Conservation (phyloP, 164 flowering plant species). For the Chimonanthus praecox region DNA sequence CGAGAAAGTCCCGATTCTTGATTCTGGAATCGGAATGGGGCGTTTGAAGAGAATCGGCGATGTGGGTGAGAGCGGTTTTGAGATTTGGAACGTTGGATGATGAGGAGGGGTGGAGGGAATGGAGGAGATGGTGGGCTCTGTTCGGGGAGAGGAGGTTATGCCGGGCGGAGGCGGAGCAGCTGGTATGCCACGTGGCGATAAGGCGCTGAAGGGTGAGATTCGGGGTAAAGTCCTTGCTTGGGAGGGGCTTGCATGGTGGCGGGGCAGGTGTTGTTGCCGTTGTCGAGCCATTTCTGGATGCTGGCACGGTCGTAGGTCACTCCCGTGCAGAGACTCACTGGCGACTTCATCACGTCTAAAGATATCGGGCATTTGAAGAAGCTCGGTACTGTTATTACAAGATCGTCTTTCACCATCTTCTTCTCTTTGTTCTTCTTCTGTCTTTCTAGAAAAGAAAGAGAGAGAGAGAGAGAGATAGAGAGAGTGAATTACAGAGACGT, state of each 20-base stretch:
- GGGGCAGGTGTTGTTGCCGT: conserved; percentile 91
- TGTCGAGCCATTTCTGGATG: conserved; percentile 86
- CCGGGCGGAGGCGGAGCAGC: not conserved
- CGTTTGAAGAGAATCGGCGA: conserved; percentile 27
- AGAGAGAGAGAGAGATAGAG: not conserved
- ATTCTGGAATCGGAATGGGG: conserved; percentile 17
- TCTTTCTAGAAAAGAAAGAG: not conserved
- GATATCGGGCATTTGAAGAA: conserved; percentile 89
- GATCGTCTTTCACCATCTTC: conserved; percentile 49
- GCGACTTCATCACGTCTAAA: conserved; percentile 85
- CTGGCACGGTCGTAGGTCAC: conserved; percentile 87
- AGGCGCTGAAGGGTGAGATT: conserved; percentile 78
- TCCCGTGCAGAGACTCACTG: conserved; percentile 86
- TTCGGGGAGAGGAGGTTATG: not conserved
- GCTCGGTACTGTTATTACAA: conserved; percentile 61
- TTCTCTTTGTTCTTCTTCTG: not conserved
- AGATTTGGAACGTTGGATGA: not conserved
- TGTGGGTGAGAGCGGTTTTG: not conserved
- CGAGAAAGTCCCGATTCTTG: conserved; percentile 42
- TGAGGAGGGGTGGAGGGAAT: not conserved
- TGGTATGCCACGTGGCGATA: conserved; percentile 76
- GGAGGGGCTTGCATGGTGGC: conserved; percentile 90
- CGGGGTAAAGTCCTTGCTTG: conserved; percentile 60
- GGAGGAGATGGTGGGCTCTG: conserved; percentile 1
- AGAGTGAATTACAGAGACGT: not conserved